Evolutionary conservation across 805 yeast species (phyloP).

Genomic region (Maudiozyma barnettii): DNA sequence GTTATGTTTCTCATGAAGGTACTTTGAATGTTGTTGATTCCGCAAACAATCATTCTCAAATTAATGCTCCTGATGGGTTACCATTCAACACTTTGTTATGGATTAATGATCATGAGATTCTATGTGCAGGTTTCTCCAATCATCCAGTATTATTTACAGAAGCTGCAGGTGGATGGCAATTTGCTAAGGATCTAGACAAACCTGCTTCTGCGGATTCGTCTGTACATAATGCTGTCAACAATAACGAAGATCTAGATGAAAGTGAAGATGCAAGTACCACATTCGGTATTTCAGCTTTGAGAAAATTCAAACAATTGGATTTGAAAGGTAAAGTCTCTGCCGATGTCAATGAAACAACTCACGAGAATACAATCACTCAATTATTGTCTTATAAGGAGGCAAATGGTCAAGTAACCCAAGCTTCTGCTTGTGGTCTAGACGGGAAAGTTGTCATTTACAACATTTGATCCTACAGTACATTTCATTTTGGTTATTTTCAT

Average conservation of each 20-base stretch:
- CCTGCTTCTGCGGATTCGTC: conserved; percentile 5
- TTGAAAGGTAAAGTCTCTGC: conserved; percentile 70
- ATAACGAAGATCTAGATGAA: conserved; percentile 29
- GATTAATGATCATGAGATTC: conserved; percentile 52
- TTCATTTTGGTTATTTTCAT: too few relatives aligned
- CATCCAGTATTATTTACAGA: conserved; percentile 83
- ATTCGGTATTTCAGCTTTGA: conserved; percentile 66
- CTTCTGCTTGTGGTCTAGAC: conserved; percentile 77
- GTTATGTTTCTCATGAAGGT: conserved; percentile 80
- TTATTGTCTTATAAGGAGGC: conserved; percentile 43
- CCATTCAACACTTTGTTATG: conserved; percentile 76
- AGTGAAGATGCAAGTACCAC: conserved; percentile 46
- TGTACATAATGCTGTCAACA: conserved; percentile 2
- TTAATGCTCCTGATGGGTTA: conserved; percentile 37
- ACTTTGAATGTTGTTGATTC: conserved; percentile 69
- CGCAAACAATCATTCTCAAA: conserved; percentile 14
- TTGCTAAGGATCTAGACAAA: conserved; percentile 51
- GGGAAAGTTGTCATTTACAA: conserved; percentile 81
- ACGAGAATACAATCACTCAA: conserved; percentile 80
- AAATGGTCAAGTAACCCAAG: conserved; percentile 45
- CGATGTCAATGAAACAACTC: conserved; percentile 54
- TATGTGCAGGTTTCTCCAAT: conserved; percentile 89
- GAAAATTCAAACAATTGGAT: conserved; percentile 93
- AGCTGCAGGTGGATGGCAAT: conserved; percentile 53
- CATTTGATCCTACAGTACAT: conserved; percentile 30